Percentiles rank a stretch among this genome's conserved stretches.
These are phyloP conservation scores for Mucuna pruriens DNA, from an alignment of 306 rosid genomes.

Conservation along the genomic window DNA sequence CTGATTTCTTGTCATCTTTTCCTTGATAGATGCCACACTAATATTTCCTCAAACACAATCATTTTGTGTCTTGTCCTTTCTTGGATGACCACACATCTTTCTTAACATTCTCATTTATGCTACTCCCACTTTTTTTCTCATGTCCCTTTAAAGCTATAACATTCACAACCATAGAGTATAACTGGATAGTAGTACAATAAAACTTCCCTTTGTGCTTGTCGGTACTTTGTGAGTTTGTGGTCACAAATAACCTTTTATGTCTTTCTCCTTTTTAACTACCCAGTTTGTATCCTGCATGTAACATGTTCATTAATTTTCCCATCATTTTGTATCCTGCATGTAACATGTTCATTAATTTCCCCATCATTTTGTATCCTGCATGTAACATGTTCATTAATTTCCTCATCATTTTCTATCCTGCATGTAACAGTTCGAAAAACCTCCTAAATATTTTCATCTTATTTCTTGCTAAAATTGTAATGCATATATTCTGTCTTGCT, in stretches of 20 bases:
- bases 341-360: too few relatives aligned
- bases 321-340: too few relatives aligned
- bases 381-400: too few relatives aligned
- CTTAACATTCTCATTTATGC: background rate
- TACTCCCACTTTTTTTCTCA: background rate
- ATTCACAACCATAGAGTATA: background rate
- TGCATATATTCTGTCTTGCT: too few relatives aligned
- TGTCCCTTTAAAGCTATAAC: background rate
- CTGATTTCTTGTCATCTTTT: background rate
- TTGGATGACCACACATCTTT: background rate
- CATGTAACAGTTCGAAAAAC: too few relatives aligned
- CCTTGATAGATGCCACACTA: background rate
- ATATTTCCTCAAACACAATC: background rate
- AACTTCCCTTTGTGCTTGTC: background rate
- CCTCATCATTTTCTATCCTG: too few relatives aligned
- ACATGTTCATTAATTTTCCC: too few relatives aligned
- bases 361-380: too few relatives aligned
- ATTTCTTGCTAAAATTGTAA: too few relatives aligned
- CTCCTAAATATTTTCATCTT: too few relatives aligned
- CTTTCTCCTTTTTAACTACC: background rate
- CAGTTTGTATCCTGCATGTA: too few relatives aligned
- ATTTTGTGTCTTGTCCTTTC: too few relatives aligned
- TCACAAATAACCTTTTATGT: background rate
- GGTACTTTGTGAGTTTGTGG: background rate
- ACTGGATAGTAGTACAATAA: background rate